Evolutionary conservation across 345 rosid species (phyloP), one percentile per base, ranked within the genome.

Genomic region (Populus alba): DNA sequence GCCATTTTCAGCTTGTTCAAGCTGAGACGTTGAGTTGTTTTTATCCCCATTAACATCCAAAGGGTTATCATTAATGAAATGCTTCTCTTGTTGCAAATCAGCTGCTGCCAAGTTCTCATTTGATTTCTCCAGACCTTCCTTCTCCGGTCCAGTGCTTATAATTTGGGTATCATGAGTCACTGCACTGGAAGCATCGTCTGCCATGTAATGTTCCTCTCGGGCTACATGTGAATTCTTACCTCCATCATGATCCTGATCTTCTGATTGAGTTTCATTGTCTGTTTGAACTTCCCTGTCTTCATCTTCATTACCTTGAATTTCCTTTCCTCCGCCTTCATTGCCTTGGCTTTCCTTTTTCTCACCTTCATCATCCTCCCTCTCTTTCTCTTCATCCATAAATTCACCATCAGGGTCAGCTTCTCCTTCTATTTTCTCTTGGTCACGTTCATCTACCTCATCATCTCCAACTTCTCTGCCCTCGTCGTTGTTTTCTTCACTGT

Each of bases 151-250:
- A 23, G 86, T 66, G 77, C 62, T 80, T 43, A 78, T 67, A 22
- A 51, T 73, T 65, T 84, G 87, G n/a, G 86, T 72, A 73, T 92
- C 97, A 63, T 96, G 98, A 51, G 97, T 82, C 66, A 96, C 99
- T 18, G 98, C 99, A 84, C 97, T 96, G 39, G 98, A 96, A 80
- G 98, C 99, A 85, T 96, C 99, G 79, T 96, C 99, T 15, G 87
- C 97, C 84, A 83, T 91, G 79, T 94, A 94, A 75, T 87, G 86
- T 83, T 87, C 95, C 83, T 94, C 97, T 20, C 97, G 88, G 18
- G 98, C 98, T 86, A 87, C 97, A 29, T 90, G 91, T 74, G 85
- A 63, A 20, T 78, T 74, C 76, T 79, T 77, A 71, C 77, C 78
- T 55, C 76, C 90, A 59, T 86, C 86, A 25, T 73, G 85, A 70